Percentiles rank a stretch among this genome's conserved stretches.
These are phyloP conservation scores for Murraya koenigii DNA, from an alignment of 345 rosid genomes.

Conservation along the genomic window DNA sequence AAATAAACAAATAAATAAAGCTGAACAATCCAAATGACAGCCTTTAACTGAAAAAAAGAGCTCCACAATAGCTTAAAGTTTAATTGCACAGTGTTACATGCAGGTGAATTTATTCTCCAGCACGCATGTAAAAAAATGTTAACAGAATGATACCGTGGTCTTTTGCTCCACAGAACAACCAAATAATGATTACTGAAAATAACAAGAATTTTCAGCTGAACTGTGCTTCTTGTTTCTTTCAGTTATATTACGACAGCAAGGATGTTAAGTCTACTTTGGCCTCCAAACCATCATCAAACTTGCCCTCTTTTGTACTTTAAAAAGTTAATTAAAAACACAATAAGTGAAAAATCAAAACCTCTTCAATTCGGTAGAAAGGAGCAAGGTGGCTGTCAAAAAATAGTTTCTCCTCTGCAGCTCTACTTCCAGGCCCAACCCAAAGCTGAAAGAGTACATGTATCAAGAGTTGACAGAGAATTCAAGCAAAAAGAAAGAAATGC, in stretches of 20 bases:
- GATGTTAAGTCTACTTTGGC: background rate
- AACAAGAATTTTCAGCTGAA: background rate
- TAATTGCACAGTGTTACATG: background rate
- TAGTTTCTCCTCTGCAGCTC: constrained; percentile 85
- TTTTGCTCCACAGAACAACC: background rate
- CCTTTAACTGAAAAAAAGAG: background rate
- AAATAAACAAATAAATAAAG: background rate
- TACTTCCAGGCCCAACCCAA: constrained; percentile 94
- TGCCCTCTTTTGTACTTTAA: too few species aligned
- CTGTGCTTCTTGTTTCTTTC: background rate
- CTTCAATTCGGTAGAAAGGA: constrained; percentile 96
- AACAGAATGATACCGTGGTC: background rate
- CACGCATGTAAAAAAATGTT: background rate
- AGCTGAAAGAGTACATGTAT: constrained; percentile 47
- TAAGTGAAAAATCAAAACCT: constrained; percentile 48
- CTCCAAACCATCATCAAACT: background rate
- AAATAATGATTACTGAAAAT: constrained; percentile 6
- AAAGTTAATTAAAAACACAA: background rate
- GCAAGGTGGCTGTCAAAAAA: constrained; percentile 92
- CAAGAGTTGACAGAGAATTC: constrained; percentile 11
- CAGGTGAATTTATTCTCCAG: background rate
- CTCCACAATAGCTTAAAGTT: background rate
- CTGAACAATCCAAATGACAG: background rate
- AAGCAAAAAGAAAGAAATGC: constrained; percentile 7
- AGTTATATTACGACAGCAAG: background rate